Conservation (phyloP, 179 eudicot genomes). For the Drosera spatulata region DNA sequence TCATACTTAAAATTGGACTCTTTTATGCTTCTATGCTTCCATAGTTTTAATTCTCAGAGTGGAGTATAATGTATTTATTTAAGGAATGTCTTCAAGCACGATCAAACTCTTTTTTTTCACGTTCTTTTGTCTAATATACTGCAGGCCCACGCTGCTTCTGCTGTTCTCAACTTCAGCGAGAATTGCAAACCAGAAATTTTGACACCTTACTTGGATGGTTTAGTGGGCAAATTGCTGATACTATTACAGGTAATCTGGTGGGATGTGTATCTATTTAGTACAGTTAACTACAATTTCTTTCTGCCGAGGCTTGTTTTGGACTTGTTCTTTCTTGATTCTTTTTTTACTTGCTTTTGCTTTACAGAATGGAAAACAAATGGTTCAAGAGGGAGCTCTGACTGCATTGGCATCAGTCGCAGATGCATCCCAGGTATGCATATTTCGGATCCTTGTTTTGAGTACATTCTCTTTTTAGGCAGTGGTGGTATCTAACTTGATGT, state of each 20-base stretch:
- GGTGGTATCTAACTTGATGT: neutral
- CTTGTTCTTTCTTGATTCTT: neutral
- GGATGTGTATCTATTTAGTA: neutral
- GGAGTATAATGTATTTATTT: too few relatives aligned
- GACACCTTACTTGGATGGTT: constrained; percentile 89
- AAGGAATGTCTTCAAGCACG: neutral
- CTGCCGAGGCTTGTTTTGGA: neutral
- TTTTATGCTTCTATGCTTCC: too few relatives aligned
- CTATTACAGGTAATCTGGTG: constrained; percentile 60
- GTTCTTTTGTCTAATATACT: neutral
- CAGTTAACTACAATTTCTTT: neutral
- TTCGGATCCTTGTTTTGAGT: too few relatives aligned
- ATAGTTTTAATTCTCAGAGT: too few relatives aligned
- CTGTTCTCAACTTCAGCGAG: constrained; percentile 95
- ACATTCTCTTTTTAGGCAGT: neutral
- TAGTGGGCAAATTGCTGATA: constrained; percentile 83
- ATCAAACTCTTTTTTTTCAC: neutral
- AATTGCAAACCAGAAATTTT: constrained; percentile 95
- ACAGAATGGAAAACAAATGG: constrained; percentile 98
- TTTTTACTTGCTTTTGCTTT: constrained; percentile 7
- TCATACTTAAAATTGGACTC: too few relatives aligned
- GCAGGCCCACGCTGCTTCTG: constrained; percentile 99
- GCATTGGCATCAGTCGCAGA: constrained; percentile 99
- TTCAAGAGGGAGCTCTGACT: constrained; percentile 97
- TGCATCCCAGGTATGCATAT: constrained; percentile 75